Base-by-base conservation (phyloP, 2,329 filamentous ascomycete genomes). In the Davidsoniella neocaledoniae region DNA sequence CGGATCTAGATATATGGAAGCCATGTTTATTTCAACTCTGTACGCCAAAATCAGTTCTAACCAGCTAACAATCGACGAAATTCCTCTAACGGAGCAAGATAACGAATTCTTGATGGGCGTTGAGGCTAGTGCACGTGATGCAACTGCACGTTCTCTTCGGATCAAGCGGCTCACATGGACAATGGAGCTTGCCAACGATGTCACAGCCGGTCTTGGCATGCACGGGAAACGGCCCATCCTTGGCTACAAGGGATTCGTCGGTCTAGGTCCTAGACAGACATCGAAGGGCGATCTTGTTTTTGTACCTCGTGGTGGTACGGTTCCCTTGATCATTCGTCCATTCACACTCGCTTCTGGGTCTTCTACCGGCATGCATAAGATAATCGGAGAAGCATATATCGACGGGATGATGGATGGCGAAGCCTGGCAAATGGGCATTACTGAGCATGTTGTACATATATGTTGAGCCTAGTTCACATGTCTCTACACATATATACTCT, bases 351-450 rank as follows among this genome's bases (percentile, higher is more conserved):
- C 33, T n/a, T 43, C 14, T 12, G 49, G 36, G 23, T 16, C 37
- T 8, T 26, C 17, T 16, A 46, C 49, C 9, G 49, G 49, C 14
- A 40, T 50, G 37, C 43, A 46, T 40, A 46, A 23, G 21, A 19
- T 50, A 12, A 17, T 50, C 7, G 49, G 49, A 6, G 49, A 50
- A n/a, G 36, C 37, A 7, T 50, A 50, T 40, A 42, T 50, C 33
- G 49, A 50, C 16, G 43, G 49, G 10, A 45, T 50, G 21, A 50
- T 50, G 49, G 8, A 23, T 2, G 49, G 49, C 4, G 21, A 36
- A 17, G 49, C 49, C n/a, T 50, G 49, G 49, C 33, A 50, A 37
- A 46, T 50, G 49, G 37, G 37, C 37, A 42, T 50, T 19, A 25
- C 36, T 4, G 49, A 50, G 17, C 45, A 37, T 23, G 36, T 46